phyloP scores from a whole-genome alignment of 768 basidiomycete species.

The Pisolithus orientalis region DNA sequence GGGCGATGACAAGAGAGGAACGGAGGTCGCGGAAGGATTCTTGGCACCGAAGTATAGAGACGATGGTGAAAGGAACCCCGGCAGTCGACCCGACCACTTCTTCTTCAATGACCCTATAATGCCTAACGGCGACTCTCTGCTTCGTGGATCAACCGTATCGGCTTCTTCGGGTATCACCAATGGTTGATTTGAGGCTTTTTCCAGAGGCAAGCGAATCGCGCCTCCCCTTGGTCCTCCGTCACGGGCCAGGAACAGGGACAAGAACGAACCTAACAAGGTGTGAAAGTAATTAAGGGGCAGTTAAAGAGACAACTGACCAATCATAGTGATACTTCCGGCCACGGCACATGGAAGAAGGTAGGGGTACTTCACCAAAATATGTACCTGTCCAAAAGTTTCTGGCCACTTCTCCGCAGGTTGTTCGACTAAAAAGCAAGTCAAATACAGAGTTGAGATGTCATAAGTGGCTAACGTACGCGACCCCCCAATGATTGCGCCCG shows the following conservation, averaged over 20 bases:
- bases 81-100: slow-evolving; percentile 50
- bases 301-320: slow-evolving; percentile 37
- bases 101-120: slow-evolving; percentile 37
- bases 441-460: not conserved
- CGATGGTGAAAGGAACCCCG: slow-evolving; percentile 52
- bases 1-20: slow-evolving; percentile 42
- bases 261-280: slow-evolving; percentile 57
- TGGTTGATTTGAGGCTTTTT: slow-evolving; percentile 50
- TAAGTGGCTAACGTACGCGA: slow-evolving; percentile 47
- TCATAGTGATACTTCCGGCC: slow-evolving; percentile 70
- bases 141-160: slow-evolving; percentile 41
- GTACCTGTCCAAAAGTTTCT: slow-evolving; percentile 52
- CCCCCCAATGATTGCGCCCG: slow-evolving; percentile 82
- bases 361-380: slow-evolving; percentile 73
- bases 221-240: slow-evolving; percentile 90
- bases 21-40: slow-evolving; percentile 31
- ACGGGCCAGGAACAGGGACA: slow-evolving; percentile 82
- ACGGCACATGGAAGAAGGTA: slow-evolving; percentile 85
- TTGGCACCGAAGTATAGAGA: slow-evolving; percentile 35
- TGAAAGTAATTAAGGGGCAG: not conserved
- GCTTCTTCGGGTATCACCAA: slow-evolving; percentile 62
- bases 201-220: slow-evolving; percentile 73
- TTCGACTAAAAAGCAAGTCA: slow-evolving; percentile 50
- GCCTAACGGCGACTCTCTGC: slow-evolving; percentile 32
- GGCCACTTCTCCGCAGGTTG: slow-evolving; percentile 87